Evolutionary conservation across 495 filamentous ascomycete species (phyloP).

Genomic region (Tuber calosporum): DNA sequence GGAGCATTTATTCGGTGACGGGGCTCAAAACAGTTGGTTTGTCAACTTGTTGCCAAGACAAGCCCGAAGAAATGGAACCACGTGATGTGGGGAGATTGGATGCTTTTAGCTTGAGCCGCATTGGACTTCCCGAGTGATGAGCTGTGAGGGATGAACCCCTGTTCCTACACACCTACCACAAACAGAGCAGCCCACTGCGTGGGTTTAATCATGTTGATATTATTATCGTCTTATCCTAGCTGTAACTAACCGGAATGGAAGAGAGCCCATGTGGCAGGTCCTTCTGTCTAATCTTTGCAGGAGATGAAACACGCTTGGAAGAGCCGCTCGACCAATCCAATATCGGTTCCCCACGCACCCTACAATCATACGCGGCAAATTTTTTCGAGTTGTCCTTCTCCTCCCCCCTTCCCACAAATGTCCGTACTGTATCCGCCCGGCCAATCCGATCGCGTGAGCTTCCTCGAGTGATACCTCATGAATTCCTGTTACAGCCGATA

Average conservation of each 20-base stretch:
- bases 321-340: not conserved
- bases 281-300: not conserved
- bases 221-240: no score
- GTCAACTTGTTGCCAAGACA: slow-evolving; percentile 16
- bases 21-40: slow-evolving; percentile 9
- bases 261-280: not conserved
- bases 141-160: slow-evolving; percentile 7
- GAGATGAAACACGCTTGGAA: not conserved
- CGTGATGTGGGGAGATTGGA: not conserved
- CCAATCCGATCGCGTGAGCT: not conserved
- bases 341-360: not conserved
- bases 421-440: not conserved
- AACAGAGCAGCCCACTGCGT: not conserved
- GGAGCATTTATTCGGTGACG: not conserved
- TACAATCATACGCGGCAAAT: not conserved
- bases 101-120: slow-evolving; percentile 21
- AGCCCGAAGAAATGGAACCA: not conserved
- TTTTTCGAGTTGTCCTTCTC: not conserved
- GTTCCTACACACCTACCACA: not conserved
- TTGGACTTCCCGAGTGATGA: slow-evolving; percentile 20
- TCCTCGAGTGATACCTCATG: not conserved
- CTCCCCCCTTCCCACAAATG: not conserved
- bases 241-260: not conserved
- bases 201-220: not conserved
- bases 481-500: not conserved